Evolutionary conservation across 495 filamentous ascomycete species (phyloP).

Genomic region (Umbilicaria muhlenbergii): DNA sequence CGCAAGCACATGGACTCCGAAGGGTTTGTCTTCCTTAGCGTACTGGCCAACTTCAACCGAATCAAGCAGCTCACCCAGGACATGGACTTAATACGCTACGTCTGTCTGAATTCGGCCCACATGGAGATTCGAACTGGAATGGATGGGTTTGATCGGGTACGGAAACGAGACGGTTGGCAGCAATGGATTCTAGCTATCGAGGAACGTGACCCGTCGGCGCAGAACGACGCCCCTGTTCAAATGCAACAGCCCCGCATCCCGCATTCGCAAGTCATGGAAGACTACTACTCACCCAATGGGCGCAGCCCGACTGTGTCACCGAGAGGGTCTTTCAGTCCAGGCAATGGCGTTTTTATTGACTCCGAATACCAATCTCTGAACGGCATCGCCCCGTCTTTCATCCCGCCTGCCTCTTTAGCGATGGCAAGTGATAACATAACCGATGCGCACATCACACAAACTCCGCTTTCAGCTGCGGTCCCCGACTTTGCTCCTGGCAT

Average conservation of each 20-base stretch:
- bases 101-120: conserved; percentile 49
- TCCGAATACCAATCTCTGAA: conserved; percentile 7
- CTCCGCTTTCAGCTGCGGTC: conserved; percentile 55
- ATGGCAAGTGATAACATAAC: conserved; percentile 24
- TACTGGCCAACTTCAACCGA: conserved; percentile 73
- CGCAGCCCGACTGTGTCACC: conserved; percentile 4
- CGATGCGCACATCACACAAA: conserved; percentile 28
- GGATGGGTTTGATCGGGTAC: conserved; percentile 65
- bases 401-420: conserved; percentile 7
- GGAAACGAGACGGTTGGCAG: conserved; percentile 63
- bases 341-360: neutral
- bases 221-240: conserved; percentile 38
- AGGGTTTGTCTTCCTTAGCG: conserved; percentile 66
- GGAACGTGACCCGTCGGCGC: conserved; percentile 43
- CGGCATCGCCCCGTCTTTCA: conserved; percentile 5
- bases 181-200: conserved; percentile 57
- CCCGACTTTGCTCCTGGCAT: conserved; percentile 58
- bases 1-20: conserved; percentile 86
- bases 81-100: conserved; percentile 54
- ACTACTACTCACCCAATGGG: conserved; percentile 2
- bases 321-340: neutral
- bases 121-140: conserved; percentile 55
- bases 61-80: conserved; percentile 63
- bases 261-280: conserved; percentile 7
- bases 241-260: conserved; percentile 19